phyloP scores from a whole-genome alignment of 2,329 filamentous ascomycete species.

The Raffaelea arxii region DNA sequence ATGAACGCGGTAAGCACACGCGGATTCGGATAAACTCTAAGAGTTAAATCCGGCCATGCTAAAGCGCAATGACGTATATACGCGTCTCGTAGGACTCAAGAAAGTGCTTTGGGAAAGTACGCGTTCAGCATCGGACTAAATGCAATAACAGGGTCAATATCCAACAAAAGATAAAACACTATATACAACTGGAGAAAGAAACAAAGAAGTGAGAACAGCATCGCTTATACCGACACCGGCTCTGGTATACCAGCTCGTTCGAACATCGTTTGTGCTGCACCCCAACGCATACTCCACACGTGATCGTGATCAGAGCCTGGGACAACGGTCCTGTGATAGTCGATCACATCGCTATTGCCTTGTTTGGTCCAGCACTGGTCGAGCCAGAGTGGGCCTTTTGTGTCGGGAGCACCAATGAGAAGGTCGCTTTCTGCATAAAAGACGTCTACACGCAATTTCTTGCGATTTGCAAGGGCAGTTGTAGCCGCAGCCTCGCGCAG shows the following conservation, averaged over 20 bases:
- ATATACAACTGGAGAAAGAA: neutral
- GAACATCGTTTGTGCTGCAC: neutral
- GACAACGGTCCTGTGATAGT: neutral
- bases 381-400: conserved; percentile 7
- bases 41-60: no score
- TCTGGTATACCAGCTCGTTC: neutral
- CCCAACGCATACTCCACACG: neutral
- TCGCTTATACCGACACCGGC: neutral
- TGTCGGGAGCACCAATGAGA: conserved; percentile 17
- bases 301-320: neutral
- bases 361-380: neutral
- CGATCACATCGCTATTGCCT: neutral
- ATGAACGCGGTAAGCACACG: neutral
- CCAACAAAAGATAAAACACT: neutral
- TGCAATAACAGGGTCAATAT: neutral
- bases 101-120: no score
- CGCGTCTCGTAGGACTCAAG: no score
- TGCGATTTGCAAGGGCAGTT: neutral
- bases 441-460: conserved; percentile 15
- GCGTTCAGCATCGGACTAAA: neutral
- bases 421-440: conserved; percentile 20
- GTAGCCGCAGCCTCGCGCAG: conserved; percentile 6
- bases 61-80: no score
- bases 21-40: no score
- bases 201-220: neutral